Evolutionary conservation across 768 basidiomycete genomes (phyloP), one percentile per base, ranked within the genome.

Genomic region (Tulasnella sp.): DNA sequence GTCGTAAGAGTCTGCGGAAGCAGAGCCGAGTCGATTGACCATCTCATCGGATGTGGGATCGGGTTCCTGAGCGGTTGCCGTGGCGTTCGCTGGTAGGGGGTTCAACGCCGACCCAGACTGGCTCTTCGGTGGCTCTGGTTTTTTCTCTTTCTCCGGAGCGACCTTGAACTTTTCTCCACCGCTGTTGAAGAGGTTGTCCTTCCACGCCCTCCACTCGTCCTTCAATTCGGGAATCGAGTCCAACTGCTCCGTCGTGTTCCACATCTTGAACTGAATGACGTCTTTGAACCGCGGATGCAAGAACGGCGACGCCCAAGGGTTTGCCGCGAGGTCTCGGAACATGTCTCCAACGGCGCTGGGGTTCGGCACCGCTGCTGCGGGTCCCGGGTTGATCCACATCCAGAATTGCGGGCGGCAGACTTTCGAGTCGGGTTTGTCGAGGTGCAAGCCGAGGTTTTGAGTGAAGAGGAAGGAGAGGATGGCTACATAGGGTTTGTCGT

Each of bases 331-430:
- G 81, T 90, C 88, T 32, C 90, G 89, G 83, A 89, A 93, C 95
- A 98, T 96, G 82, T 96, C 92, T 37, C 85, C 86, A 75, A 90
- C 84, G 5, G 95, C 96, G 57, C 88, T 88, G 16, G 93, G 92
- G 82, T 96, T 96, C 0, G 95, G 94, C 0, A 95, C 88, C 13
- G 92, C 88, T 0, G 95, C 95, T 16, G 96, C 96, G 2, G 96
- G 95, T 26, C 95, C 96, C 10, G 97, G 96, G 83, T 97, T 98
- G 83, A 99, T 96, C 97, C 97, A 99, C 72, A 99, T 84, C 95
- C 95, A 98, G 82, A 99, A 93, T 82, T 96, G 90, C 0, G 98
- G 94, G 46, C 96, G 89, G 84, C 98, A 99, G 26, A 90, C 87
- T 1, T 83, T 81, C 0, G 89, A 78, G 6, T 86, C 85, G 0